Base-by-base conservation (phyloP, 306 rosid species). In the Trifolium dubium region DNA sequence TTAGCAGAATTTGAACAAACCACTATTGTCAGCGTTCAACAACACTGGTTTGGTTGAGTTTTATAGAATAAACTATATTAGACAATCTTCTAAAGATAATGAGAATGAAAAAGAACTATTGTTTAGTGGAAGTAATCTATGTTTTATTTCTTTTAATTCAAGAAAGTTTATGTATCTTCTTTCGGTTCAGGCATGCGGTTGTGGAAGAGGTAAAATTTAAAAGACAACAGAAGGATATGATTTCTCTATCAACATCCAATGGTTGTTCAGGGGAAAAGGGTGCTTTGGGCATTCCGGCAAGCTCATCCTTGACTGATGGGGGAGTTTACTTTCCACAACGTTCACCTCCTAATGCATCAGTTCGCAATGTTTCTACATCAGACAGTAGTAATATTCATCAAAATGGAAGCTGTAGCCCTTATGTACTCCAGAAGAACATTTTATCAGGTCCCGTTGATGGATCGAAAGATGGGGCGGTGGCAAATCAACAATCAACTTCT, bases 371-470 rank as follows among this genome's bases (percentile, higher is more conserved):
- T 69, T 88, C 97, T 64, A 89, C 90, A 66, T 90, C 97, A 50
- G 91, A 86, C 83, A 86, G 94, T 72, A 84, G 92, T 76, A 86
- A 86, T 81, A 77, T 85, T 76, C 80, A 87, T 75, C 96, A 85
- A 75, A 92, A 80, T 85, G 82, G 93, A 75, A 89, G 96, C 77
- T 88, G 88, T 81, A 92, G 98, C 86, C 97, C 99, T 63, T 92
- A 85, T 83, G 88, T 81, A 65, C 88, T 82, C 80, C 84, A 73
- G 46, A 90, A 87, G 81, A 86, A 65, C 84, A 84, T 80, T 67
- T 77, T 44, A 50, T 85, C 77, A 44, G 77, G 81, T 74, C 82
- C 79, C 59, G 49, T 55, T 37, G 89, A 79, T 82, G 93, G 82
- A 50, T 81, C 69, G 80, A 90, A 87, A 70, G 79, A 76, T 51